Evolutionary conservation across 2,329 filamentous ascomycete species (phyloP).

Genomic region (Aspergillus latus): DNA sequence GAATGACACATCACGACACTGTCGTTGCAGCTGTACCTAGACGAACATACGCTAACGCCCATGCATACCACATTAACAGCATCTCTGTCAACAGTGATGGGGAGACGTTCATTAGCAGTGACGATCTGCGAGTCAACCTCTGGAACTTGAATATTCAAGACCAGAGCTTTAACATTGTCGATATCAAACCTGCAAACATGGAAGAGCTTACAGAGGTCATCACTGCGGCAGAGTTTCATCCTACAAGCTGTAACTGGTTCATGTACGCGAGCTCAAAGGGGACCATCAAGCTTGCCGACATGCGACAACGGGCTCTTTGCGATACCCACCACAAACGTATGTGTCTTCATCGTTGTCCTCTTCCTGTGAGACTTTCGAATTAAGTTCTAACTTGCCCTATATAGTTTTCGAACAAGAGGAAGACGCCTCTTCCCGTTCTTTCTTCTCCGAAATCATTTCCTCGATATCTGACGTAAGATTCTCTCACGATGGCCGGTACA

Average conservation of each 20-base stretch:
- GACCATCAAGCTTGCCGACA: slow-evolving; percentile 97
- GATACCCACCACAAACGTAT: slow-evolving; percentile 93
- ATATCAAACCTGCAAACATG: slow-evolving; percentile 99
- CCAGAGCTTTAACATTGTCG: slow-evolving; percentile 99
- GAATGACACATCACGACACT: slow-evolving; percentile 96
- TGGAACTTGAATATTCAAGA: slow-evolving; percentile 99
- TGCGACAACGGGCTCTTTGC: slow-evolving; percentile 94
- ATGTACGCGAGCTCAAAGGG: slow-evolving; percentile 99
- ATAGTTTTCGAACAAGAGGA: slow-evolving; percentile 98
- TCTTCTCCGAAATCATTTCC: slow-evolving; percentile 99
- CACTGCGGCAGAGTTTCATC: slow-evolving; percentile 96
- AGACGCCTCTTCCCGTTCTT: slow-evolving; percentile 92
- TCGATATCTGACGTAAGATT: slow-evolving; percentile 99
- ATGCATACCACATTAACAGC: slow-evolving; percentile 99
- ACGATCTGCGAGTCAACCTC: slow-evolving; percentile 94
- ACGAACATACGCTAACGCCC: slow-evolving; percentile 95
- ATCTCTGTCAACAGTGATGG: slow-evolving; percentile 99
- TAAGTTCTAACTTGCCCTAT: slow-evolving; percentile 18
- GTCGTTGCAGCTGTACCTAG: slow-evolving; percentile 95
- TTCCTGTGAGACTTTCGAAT: slow-evolving; percentile 8
- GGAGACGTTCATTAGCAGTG: slow-evolving; percentile 98
- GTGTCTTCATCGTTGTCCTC: slow-evolving; percentile 34
- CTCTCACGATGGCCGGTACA: slow-evolving; percentile 93
- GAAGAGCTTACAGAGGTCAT: slow-evolving; percentile 99
- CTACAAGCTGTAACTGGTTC: slow-evolving; percentile 97